phyloP scores from a whole-genome alignment of 2,329 filamentous ascomycete species.

The Aquanectria penicillioides region DNA sequence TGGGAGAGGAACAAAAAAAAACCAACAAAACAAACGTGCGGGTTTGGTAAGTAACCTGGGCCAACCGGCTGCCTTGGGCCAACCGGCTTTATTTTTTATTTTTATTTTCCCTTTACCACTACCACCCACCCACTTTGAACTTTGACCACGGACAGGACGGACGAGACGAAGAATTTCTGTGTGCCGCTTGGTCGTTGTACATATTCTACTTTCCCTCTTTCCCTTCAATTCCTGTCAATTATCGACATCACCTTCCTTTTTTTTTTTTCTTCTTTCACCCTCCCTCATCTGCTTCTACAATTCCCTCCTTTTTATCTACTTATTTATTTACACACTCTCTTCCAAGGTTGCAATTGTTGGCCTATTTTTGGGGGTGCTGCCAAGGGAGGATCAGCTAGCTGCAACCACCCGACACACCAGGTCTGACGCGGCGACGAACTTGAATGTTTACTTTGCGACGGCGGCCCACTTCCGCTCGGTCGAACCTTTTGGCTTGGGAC shows the following conservation, averaged over 20 bases:
- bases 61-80: conserved; percentile 13
- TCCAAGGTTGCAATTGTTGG: neutral
- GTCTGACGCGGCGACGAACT: conserved; percentile 30
- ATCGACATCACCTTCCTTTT: conserved; percentile 6
- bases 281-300: neutral
- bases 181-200: conserved; percentile 8
- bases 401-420: conserved; percentile 2
- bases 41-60: conserved; percentile 1
- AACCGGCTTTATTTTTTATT: neutral
- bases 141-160: conserved; percentile 9
- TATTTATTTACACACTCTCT: neutral
- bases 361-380: neutral
- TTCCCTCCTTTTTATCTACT: neutral
- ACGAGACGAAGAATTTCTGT: conserved; percentile 8
- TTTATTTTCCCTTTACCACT: neutral
- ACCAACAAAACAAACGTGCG: conserved; percentile 15
- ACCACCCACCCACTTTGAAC: conserved; percentile 6
- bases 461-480: conserved; percentile 33
- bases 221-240: neutral
- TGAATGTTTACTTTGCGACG: conserved; percentile 40
- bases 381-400: conserved; percentile 1
- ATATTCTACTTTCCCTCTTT: neutral
- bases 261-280: neutral
- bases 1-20: too few relatives aligned
- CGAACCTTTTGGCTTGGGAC: conserved; percentile 9